Evolutionary conservation across 352 stramenopile species (phyloP).

Genomic region (Globisporangium barbulae): DNA sequence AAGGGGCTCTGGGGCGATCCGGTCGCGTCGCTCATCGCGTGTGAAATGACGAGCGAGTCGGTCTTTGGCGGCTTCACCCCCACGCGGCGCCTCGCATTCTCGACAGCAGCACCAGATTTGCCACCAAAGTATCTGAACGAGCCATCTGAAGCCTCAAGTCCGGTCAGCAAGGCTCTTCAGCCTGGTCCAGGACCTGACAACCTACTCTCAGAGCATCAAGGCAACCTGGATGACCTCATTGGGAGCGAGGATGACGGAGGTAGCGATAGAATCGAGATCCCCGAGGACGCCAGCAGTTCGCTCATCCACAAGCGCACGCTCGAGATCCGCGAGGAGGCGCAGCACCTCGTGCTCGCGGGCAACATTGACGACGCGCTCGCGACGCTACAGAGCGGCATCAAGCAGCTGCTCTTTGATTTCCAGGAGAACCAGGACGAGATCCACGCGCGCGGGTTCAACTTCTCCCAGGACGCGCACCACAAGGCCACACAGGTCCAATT

Average conservation of each 20-base stretch:
- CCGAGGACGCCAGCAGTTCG: background rate
- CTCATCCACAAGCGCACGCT: slow-evolving; percentile 17
- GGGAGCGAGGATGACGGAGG: background rate
- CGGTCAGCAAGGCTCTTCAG: background rate
- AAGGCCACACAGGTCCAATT: slow-evolving; percentile 35
- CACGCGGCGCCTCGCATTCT: slow-evolving; percentile 33
- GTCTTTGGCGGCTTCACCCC: slow-evolving; percentile 42
- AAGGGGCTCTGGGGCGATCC: slow-evolving; percentile 38
- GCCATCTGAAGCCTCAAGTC: background rate
- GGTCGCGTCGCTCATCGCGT: slow-evolving; percentile 45
- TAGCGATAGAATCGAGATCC: background rate
- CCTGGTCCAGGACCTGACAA: background rate
- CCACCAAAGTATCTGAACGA: background rate
- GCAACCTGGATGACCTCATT: background rate
- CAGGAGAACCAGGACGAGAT: slow-evolving; percentile 33
- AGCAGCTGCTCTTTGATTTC: slow-evolving; percentile 36
- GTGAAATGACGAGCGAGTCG: slow-evolving; percentile 53
- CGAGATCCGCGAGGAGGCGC: slow-evolving; percentile 21
- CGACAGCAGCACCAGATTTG: background rate
- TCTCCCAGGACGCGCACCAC: slow-evolving; percentile 33
- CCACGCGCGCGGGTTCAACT: slow-evolving; percentile 35
- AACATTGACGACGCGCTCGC: slow-evolving; percentile 33
- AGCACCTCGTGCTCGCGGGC: slow-evolving; percentile 19
- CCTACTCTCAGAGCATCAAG: background rate
- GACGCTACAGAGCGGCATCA: slow-evolving; percentile 46